Conservation (phyloP, 2,329 filamentous ascomycete genomes). For the Malbranchea cinnamomea region DNA sequence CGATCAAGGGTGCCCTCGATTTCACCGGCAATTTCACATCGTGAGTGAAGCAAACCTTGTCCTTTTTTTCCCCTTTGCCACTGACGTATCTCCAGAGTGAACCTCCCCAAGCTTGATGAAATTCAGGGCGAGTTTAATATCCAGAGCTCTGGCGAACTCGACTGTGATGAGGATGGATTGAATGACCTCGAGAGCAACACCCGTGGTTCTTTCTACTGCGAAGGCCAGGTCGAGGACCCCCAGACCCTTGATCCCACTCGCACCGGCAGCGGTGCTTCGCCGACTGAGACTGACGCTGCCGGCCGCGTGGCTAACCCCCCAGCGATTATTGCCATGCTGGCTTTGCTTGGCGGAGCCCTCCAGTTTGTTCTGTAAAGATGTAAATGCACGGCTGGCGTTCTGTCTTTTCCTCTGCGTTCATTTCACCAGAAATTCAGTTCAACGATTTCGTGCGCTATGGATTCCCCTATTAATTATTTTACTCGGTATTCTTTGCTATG, state of each 20-base stretch:
- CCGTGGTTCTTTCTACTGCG: slow-evolving; percentile 34
- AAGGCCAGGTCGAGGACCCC: slow-evolving; percentile 21
- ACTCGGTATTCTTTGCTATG: slow-evolving; percentile 18
- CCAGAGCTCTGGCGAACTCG: slow-evolving; percentile 49
- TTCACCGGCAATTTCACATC: slow-evolving; percentile 70
- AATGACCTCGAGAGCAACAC: slow-evolving; percentile 29
- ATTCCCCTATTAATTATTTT: slow-evolving; percentile 13
- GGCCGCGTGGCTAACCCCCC: slow-evolving; percentile 18
- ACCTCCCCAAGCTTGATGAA: slow-evolving; percentile 50
- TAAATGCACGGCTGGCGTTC: slow-evolving; percentile 21
- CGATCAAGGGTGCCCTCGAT: slow-evolving; percentile 65
- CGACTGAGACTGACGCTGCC: slow-evolving; percentile 22
- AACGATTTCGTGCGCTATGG: slow-evolving; percentile 24
- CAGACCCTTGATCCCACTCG: slow-evolving; percentile 19
- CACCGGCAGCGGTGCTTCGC: slow-evolving; percentile 15
- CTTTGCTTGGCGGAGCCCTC: slow-evolving; percentile 30
- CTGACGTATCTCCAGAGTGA: slow-evolving; percentile 39
- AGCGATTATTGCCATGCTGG: slow-evolving; percentile 28
- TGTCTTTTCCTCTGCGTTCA: slow-evolving; percentile 15
- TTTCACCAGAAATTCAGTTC: slow-evolving; percentile 19
- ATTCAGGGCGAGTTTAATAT: slow-evolving; percentile 61
- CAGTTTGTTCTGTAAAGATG: slow-evolving; percentile 32
- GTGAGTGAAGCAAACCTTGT: slow-evolving; percentile 40
- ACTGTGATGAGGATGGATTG: slow-evolving; percentile 36
- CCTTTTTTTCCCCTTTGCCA: slow-evolving; percentile 16